Conservation (phyloP, 768 basidiomycete genomes). For the Pholiota conissans region DNA sequence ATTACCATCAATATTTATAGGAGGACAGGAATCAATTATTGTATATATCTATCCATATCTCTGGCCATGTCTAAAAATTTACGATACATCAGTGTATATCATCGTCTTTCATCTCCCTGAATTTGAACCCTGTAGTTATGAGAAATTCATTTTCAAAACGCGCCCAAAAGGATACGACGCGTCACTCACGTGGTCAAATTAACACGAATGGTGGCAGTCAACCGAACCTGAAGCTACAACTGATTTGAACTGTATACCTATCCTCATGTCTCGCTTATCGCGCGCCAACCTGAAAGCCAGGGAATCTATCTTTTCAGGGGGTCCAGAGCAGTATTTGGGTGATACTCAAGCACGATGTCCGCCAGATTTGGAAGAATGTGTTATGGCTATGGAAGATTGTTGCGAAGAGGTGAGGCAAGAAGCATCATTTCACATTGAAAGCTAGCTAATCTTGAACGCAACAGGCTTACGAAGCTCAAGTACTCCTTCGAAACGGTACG, state of each 20-base stretch:
- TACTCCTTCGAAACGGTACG: slow-evolving; percentile 68
- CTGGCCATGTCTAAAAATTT: no score
- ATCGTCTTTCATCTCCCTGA: no score
- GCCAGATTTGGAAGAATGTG: slow-evolving; percentile 73
- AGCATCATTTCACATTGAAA: neutral
- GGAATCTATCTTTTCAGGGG: slow-evolving; percentile 73
- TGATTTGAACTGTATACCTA: neutral
- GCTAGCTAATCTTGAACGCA: neutral
- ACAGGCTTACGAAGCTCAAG: slow-evolving; percentile 69
- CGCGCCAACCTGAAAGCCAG: slow-evolving; percentile 55
- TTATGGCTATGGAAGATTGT: slow-evolving; percentile 76
- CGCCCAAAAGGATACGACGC: no score
- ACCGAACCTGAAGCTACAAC: no score
- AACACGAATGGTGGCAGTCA: no score
- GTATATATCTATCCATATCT: neutral
- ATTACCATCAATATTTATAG: no score
- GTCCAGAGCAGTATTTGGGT: slow-evolving; percentile 61
- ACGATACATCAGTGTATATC: no score
- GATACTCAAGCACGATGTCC: slow-evolving; percentile 69
- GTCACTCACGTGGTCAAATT: no score
- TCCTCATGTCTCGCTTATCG: slow-evolving; percentile 48
- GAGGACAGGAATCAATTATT: no score
- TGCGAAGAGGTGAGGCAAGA: slow-evolving; percentile 67
- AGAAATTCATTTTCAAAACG: neutral
- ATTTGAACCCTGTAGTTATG: neutral